Conservation (phyloP, 768 basidiomycete species). For the Vishniacozyma victoriae region DNA sequence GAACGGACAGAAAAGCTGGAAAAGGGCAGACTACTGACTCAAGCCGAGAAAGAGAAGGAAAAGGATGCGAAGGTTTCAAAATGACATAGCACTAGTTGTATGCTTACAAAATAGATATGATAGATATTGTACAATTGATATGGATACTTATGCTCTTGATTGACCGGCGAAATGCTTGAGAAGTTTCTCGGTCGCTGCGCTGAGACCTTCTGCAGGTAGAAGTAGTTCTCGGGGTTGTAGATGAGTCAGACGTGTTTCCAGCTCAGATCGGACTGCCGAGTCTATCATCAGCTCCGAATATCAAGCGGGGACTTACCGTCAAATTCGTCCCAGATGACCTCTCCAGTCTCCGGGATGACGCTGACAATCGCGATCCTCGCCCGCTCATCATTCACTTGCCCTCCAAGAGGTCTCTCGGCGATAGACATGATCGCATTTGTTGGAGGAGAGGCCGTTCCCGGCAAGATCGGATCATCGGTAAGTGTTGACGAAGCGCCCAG, state of each 20-base stretch:
- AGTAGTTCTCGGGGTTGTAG: constrained; percentile 76
- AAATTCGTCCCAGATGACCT: constrained; percentile 89
- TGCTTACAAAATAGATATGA: too few species aligned
- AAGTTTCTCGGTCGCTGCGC: constrained; percentile 67
- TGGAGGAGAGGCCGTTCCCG: constrained; percentile 49
- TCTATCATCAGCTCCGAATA: constrained; percentile 51
- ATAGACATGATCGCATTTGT: constrained; percentile 72
- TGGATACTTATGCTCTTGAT: too few species aligned
- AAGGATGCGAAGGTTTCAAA: too few species aligned
- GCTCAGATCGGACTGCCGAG: constrained; percentile 74
- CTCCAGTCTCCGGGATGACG: constrained; percentile 80
- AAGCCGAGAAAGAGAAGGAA: constrained; percentile 41
- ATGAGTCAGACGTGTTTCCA: constrained; percentile 84
- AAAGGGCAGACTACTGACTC: constrained; percentile 41
- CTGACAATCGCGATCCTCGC: constrained; percentile 65
- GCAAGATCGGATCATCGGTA: constrained; percentile 38
- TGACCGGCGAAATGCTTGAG: constrained; percentile 57
- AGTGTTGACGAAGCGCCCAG: constrained; percentile 40
- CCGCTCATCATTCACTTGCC: constrained; percentile 51
- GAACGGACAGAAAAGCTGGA: constrained; percentile 39
- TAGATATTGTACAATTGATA: too few species aligned
- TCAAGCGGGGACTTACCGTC: constrained; percentile 56
- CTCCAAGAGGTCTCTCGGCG: constrained; percentile 55
- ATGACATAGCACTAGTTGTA: too few species aligned
- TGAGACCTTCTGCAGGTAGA: constrained; percentile 58